A percentile compares a stretch with the other conserved stretches of the same genome.
Evolutionary conservation across 2,329 filamentous ascomycete species (phyloP).

Genomic region (Ceratocystis eucalypticola): DNA sequence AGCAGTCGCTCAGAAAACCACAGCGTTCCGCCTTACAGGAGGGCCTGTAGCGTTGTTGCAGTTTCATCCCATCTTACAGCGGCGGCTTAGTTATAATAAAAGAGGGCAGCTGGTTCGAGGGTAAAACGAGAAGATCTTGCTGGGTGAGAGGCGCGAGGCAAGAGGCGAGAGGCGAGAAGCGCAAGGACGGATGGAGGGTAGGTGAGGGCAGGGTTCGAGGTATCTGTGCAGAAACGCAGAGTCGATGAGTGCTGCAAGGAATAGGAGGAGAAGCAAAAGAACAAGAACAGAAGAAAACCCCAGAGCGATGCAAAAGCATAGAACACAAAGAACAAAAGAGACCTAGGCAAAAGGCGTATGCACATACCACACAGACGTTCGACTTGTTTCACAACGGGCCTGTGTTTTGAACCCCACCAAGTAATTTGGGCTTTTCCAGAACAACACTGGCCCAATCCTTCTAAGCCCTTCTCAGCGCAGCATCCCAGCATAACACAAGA

Average conservation of each 20-base stretch:
- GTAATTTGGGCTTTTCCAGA: conserved; percentile 2
- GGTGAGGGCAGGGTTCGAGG: not conserved
- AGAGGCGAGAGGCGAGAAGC: not conserved
- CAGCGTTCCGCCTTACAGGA: not conserved
- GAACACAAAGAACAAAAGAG: not conserved
- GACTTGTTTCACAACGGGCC: not conserved
- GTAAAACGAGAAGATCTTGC: not conserved
- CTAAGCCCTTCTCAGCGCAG: not conserved
- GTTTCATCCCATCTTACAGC: not conserved
- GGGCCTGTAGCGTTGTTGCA: not conserved
- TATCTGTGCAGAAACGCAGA: not conserved
- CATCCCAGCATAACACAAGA: not conserved
- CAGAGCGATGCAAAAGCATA: not conserved
- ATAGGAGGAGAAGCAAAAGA: not conserved
- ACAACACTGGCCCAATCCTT: not conserved
- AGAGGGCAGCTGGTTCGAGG: not conserved
- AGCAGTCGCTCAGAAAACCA: not conserved
- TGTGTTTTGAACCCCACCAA: not conserved
- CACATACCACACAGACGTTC: not conserved
- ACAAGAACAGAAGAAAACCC: not conserved
- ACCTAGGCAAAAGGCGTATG: too few species aligned
- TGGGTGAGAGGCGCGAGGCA: not conserved
- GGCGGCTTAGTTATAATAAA: not conserved
- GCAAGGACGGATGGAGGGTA: not conserved
- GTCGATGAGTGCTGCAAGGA: not conserved